These are phyloP conservation scores for Camellia japonica DNA, from an alignment of 148 eudicot species.

Conservation along the genomic window DNA sequence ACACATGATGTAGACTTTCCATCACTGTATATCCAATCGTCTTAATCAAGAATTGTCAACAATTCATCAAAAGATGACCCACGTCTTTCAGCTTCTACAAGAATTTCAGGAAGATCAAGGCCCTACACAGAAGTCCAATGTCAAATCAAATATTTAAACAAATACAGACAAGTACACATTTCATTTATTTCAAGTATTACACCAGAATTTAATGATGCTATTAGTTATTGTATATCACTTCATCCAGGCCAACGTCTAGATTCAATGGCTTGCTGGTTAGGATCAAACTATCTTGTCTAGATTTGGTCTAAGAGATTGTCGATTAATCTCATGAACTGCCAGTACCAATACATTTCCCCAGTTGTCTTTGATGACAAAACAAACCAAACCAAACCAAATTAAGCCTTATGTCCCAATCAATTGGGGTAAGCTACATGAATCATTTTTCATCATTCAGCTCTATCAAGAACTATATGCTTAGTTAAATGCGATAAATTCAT, in stretches of 20 bases:
- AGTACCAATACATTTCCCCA: neutral
- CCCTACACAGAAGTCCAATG: slow-evolving; percentile 43
- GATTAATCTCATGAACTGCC: neutral
- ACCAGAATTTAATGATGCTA: neutral
- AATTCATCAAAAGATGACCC: slow-evolving; percentile 79
- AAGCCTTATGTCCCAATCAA: no score
- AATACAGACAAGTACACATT: neutral
- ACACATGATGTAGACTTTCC: slow-evolving; percentile 90
- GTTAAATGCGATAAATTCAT: no score
- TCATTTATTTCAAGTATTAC: neutral
- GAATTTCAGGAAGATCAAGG: slow-evolving; percentile 73
- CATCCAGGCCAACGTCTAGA: neutral
- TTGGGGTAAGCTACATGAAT: no score
- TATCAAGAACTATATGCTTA: no score
- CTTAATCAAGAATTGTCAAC: slow-evolving; percentile 76
- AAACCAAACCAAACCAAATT: no score
- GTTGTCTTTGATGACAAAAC: neutral
- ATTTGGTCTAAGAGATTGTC: neutral
- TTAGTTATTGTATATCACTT: neutral
- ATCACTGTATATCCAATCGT: slow-evolving; percentile 83
- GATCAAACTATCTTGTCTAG: neutral
- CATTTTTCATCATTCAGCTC: no score
- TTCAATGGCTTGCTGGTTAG: neutral
- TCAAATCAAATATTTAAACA: neutral
- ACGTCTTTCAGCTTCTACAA: slow-evolving; percentile 82